Evolutionary conservation across 73 alveolate species (phyloP).

Genomic region (Paramecium octaurelia): DNA sequence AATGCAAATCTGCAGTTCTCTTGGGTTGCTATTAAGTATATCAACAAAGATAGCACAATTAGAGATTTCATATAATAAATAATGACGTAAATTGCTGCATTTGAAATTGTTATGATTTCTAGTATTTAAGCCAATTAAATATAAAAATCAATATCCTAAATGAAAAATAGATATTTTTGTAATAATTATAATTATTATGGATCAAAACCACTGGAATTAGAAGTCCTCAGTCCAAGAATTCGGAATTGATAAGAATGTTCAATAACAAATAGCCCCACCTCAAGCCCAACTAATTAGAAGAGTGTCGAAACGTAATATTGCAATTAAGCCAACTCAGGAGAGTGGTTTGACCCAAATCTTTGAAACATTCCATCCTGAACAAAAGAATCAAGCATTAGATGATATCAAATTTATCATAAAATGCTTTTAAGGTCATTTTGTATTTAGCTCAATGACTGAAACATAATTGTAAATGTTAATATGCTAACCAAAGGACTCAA

Average conservation of each 20-base stretch:
- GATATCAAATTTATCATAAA: background rate
- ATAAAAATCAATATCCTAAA: background rate
- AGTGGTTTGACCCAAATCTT: background rate
- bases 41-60: background rate
- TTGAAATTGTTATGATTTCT: background rate
- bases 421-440: constrained; percentile 29
- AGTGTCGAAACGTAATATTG: constrained; percentile 35
- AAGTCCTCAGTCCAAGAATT: background rate
- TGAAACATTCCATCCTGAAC: constrained; percentile 2
- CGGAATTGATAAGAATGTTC: background rate
- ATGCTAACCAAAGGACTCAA: background rate
- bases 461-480: background rate
- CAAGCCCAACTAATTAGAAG: constrained; percentile 28
- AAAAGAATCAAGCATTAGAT: background rate
- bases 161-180: background rate
- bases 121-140: background rate
- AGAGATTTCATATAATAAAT: background rate
- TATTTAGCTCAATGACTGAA: constrained; percentile 26
- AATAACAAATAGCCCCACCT: background rate
- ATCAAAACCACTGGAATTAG: constrained; percentile 6
- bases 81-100: background rate
- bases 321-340: background rate
- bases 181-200: background rate
- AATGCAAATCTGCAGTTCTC: constrained; percentile 64
- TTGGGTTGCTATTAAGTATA: background rate